A percentile compares a stretch with the other conserved stretches of the same genome.
Conservation (phyloP, 2,329 filamentous ascomycete species). For the Alternaria sp. region DNA sequence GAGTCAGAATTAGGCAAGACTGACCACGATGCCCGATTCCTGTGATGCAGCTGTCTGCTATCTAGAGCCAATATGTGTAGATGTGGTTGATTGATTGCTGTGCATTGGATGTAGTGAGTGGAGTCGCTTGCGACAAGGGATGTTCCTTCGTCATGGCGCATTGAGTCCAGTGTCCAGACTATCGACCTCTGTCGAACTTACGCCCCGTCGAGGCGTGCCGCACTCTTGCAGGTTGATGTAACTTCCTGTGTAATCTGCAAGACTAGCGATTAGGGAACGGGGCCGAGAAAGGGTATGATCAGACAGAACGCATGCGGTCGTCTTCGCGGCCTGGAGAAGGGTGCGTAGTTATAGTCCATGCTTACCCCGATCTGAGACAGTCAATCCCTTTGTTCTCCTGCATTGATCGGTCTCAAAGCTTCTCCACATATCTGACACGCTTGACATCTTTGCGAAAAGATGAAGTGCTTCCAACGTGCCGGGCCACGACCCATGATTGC, state of each 20-base stretch:
- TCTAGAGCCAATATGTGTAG: neutral
- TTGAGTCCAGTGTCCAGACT: neutral
- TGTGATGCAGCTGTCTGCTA: neutral
- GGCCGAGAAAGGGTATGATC: neutral
- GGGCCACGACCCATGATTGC: neutral
- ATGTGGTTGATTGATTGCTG: neutral
- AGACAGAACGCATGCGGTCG: neutral
- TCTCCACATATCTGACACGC: neutral
- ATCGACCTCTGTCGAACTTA: neutral
- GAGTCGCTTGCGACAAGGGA: neutral
- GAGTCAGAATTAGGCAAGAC: neutral
- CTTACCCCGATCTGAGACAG: neutral
- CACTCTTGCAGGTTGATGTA: neutral
- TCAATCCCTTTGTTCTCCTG: neutral
- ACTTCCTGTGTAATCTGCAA: neutral
- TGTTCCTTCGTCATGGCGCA: neutral
- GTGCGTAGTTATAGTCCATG: neutral
- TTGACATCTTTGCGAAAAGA: neutral
- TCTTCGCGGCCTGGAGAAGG: neutral
- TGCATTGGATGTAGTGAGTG: neutral
- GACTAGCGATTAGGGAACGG: neutral
- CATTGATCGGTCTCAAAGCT: neutral
- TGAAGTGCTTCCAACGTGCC: constrained; percentile 1
- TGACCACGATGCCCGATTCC: neutral
- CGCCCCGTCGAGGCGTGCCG: neutral